A percentile compares a stretch with the other conserved stretches of the same genome.
Evolutionary conservation across 805 yeast genomes (phyloP).

Genomic region (Cyberlindnera galapagoensis): DNA sequence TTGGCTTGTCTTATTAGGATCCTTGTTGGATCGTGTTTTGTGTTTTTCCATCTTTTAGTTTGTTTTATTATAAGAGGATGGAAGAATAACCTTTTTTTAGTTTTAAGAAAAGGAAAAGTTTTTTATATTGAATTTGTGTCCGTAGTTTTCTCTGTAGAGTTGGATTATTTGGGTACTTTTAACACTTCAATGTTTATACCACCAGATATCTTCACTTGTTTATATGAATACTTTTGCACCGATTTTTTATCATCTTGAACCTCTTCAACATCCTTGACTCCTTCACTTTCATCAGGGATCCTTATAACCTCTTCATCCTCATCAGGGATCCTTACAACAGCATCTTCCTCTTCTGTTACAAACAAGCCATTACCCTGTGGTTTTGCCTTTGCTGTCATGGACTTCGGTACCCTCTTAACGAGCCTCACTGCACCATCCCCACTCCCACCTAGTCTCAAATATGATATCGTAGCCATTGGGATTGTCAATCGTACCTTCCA

Average conservation of each 20-base stretch:
- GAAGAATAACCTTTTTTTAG: neutral
- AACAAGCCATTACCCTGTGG: too few relatives aligned
- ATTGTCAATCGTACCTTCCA: constrained; percentile 16
- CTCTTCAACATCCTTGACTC: too few relatives aligned
- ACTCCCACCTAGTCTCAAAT: constrained; percentile 4
- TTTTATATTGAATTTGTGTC: constrained; percentile 1
- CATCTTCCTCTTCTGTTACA: neutral
- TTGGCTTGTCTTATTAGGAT: neutral
- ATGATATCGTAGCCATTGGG: constrained; percentile 8
- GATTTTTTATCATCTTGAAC: constrained; percentile 12
- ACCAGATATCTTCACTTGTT: constrained; percentile 7
- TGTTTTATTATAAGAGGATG: neutral
- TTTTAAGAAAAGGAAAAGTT: constrained; percentile 3
- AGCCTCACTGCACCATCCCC: constrained; percentile 5
- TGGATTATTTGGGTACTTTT: constrained; percentile 9
- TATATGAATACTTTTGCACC: constrained; percentile 17
- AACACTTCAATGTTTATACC: constrained; percentile 20
- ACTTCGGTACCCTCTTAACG: constrained; percentile 13
- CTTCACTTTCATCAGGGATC: constrained; percentile 19
- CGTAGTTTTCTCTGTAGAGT: neutral
- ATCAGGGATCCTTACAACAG: constrained; percentile 1
- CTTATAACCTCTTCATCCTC: constrained; percentile 10
- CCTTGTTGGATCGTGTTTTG: too few relatives aligned
- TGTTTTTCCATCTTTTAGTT: neutral
- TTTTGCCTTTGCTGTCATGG: too few relatives aligned